Evolutionary conservation across 441 rosid genomes (phyloP), one percentile per base, ranked within the genome.

Genomic region (Populus hybrid): DNA sequence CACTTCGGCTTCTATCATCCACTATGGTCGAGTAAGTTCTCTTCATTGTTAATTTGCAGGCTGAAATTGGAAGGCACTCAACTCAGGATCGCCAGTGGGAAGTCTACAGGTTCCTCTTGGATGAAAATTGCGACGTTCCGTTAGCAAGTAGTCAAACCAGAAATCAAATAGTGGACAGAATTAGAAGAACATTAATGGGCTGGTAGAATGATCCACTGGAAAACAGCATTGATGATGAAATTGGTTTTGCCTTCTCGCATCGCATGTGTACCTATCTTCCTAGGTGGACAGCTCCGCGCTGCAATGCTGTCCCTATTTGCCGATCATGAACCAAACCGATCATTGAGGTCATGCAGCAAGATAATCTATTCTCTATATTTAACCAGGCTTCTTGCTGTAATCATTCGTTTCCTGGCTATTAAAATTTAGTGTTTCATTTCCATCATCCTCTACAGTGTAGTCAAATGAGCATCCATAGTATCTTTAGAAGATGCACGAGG

Each of bases 161-260:
- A 79, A 85, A 79, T 67, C 87, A 87, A 81, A 89, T 94, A 69
- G 91, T 82, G 57, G 89, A 90, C 68, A 87, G 80, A 84, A 95
- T 94, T 75, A 83, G 91, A 81, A 86, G 89, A 83, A 84, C 90
- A 70, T 70, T 92, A 75, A 91, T 91, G 97, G 95, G 97, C 63
- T 93, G 92, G 95, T 91, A 81, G 90, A 24, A 30, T 10, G 20
- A 73, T 73, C 21, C 2, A 10, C 14, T 20, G 32, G 9, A 7
- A 30, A 14, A 26, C 14, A 50, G 35, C 59, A 2, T 16, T 26
- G 59, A 28, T 2, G 42, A 67, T 12, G 57, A 24, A 34, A 30
- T 11, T 57, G 12, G 73, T 35, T 32, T 67, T 18, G 12, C 8
- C 28, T 14, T 73, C 69, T 46, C 3, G 8, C 32, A 30, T 30